phyloP scores from a whole-genome alignment of 169 alveolate species.

The Ichthyophthirius multifiliis region DNA sequence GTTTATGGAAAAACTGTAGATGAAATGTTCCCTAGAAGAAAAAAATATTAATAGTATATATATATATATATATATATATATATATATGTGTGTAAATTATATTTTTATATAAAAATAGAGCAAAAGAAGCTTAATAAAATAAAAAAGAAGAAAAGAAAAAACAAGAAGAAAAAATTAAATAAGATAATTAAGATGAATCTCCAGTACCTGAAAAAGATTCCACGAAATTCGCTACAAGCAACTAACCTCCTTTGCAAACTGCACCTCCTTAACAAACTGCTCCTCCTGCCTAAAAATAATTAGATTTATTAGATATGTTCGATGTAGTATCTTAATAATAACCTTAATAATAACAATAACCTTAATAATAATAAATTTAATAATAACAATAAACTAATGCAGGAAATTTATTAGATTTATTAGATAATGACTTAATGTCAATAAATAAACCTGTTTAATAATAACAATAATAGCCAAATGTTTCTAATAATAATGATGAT shows the following conservation, averaged over 20 bases:
- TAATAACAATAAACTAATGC: too few species aligned
- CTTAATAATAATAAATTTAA: background rate
- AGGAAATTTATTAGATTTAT: constrained; percentile 7
- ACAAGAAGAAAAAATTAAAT: background rate
- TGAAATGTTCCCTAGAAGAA: constrained; percentile 69
- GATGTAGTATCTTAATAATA: background rate
- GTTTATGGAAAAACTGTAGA: constrained; percentile 89
- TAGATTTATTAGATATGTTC: background rate
- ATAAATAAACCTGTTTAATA: background rate
- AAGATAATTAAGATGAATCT: too few species aligned
- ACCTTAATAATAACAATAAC: background rate
- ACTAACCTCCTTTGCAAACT: too few species aligned
- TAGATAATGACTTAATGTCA: background rate
- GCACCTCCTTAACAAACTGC: background rate
- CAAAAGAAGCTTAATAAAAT: background rate
- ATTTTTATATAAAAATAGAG: background rate
- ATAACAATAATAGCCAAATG: background rate
- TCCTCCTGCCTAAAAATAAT: background rate
- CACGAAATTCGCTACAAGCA: too few species aligned
- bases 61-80: background rate
- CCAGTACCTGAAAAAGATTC: too few species aligned
- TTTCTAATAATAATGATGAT: background rate
- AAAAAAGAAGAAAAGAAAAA: background rate
- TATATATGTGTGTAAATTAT: background rate
- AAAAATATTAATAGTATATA: constrained; percentile 11